phyloP scores from a whole-genome alignment of 345 rosid genomes.

The Turnera subulata region DNA sequence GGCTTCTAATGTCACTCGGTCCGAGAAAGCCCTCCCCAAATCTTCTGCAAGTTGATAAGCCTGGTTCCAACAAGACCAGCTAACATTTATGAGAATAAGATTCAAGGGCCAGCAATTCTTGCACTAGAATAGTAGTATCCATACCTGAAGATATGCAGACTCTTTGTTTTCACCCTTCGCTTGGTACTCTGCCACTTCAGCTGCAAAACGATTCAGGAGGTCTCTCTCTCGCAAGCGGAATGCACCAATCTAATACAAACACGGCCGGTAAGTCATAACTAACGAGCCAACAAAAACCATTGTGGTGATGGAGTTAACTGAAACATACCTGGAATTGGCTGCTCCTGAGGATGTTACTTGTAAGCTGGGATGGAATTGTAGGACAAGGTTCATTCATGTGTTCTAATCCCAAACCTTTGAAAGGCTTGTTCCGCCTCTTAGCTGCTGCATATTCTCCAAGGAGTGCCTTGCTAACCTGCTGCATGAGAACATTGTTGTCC shows the following conservation, averaged over 20 bases:
- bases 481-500: slow-evolving; percentile 89
- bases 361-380: slow-evolving; percentile 57
- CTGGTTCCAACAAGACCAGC: too few relatives aligned
- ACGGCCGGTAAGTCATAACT: too few relatives aligned
- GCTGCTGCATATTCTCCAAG: slow-evolving; percentile 63
- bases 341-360: slow-evolving; percentile 63
- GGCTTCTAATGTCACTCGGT: slow-evolving; percentile 57
- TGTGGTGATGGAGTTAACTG: not conserved
- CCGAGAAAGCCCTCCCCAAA: slow-evolving; percentile 84
- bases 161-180: slow-evolving; percentile 66
- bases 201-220: slow-evolving; percentile 60
- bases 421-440: slow-evolving; percentile 60
- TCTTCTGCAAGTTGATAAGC: slow-evolving; percentile 83
- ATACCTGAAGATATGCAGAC: slow-evolving; percentile 54
- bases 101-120: not conserved
- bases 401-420: slow-evolving; percentile 71
- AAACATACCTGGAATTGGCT: slow-evolving; percentile 81
- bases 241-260: slow-evolving; percentile 47
- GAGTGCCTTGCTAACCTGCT: slow-evolving; percentile 96
- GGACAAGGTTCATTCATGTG: slow-evolving; percentile 76
- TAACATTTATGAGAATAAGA: too few relatives aligned
- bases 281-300: slow-evolving; percentile 4
- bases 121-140: slow-evolving; percentile 15
- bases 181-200: slow-evolving; percentile 55
- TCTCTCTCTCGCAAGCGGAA: slow-evolving; percentile 83